Evolutionary conservation across 768 basidiomycete genomes (phyloP), one percentile per base, ranked within the genome.

Genomic region (Pleurotus ostreatus): DNA sequence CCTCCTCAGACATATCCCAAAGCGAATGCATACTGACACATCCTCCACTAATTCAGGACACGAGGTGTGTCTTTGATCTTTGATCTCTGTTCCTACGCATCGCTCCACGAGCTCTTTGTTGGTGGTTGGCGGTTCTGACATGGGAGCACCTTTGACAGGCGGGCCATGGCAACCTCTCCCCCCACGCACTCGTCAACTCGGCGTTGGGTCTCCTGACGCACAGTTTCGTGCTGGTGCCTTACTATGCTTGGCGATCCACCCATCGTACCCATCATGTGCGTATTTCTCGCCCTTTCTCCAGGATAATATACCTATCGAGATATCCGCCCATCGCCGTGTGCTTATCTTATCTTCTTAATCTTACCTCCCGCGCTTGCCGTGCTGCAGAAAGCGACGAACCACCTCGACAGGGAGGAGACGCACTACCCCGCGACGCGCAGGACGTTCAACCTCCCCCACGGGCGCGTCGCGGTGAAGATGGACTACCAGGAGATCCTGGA

Each of bases 341-440:
- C 30, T 34, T 11, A 34, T 34, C 30, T 34, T 34, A 34, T 34
- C 30, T 30, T 30, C 9, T 2, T n/a, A n/a, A n/a, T n/a, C n/a
- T n/a, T n/a, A n/a, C n/a, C n/a, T n/a, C n/a, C n/a, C n/a, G n/a
- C 47, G 20, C n/a, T 20, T 52, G 49, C 9, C 37, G 9, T 5
- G 6, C 25, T 9, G 20, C 49, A 78, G 76, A 78, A 78, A 72
- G 62, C 73, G 0, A 79, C 76, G 1, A 76, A 78, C 55, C 68
- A 75, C 57, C 78, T 89, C 60, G 86, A 86, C 53, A 77, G 85
- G 8, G 89, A 92, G 58, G 88, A 91, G 69, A 89, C 87, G 25
- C 87, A 81, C 56, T 75, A 87, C 22, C 85, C 84, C 26, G 71
- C 71, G 7, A 75, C 74, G 6, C 63, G 71, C 22, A 71, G 67